These are phyloP conservation scores for Tirmania nivea DNA, from an alignment of 495 filamentous ascomycete species.

Conservation along the genomic window DNA sequence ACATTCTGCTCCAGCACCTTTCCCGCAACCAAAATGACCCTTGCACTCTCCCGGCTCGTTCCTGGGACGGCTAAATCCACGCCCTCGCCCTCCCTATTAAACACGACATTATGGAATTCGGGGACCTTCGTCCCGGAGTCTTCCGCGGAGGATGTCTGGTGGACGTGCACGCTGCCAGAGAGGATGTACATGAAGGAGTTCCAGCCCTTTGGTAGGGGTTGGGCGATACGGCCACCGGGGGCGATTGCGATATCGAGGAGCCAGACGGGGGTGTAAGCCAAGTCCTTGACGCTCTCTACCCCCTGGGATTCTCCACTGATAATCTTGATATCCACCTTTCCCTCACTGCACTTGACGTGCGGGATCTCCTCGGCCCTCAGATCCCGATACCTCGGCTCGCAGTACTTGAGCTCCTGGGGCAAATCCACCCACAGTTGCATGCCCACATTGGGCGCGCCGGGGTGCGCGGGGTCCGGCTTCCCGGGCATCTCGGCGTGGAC, in stretches of 20 bases:
- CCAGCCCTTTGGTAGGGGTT: slow-evolving; percentile 60
- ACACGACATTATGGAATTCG: slow-evolving; percentile 75
- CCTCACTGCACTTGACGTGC: slow-evolving; percentile 27
- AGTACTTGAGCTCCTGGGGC: slow-evolving; percentile 55
- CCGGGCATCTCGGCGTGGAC: slow-evolving; percentile 95
- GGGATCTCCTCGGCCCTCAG: slow-evolving; percentile 59
- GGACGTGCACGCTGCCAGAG: slow-evolving; percentile 45
- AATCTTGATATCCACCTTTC: slow-evolving; percentile 61
- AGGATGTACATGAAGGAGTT: slow-evolving; percentile 79
- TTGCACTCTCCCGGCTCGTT: not conserved
- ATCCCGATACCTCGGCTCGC: slow-evolving; percentile 84
- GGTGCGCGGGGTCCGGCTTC: slow-evolving; percentile 49
- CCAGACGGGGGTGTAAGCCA: slow-evolving; percentile 94
- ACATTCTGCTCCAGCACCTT: slow-evolving; percentile 76
- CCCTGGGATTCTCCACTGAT: slow-evolving; percentile 69
- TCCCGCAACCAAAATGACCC: slow-evolving; percentile 23
- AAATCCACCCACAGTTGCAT: slow-evolving; percentile 93
- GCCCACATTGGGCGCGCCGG: slow-evolving; percentile 60
- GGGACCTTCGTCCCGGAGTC: slow-evolving; percentile 26
- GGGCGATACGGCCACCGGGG: slow-evolving; percentile 52
- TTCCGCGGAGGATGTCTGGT: slow-evolving; percentile 31
- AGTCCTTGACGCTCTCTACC: slow-evolving; percentile 62
- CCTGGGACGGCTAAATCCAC: slow-evolving; percentile 24
- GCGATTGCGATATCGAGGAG: slow-evolving; percentile 64
- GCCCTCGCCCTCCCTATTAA: slow-evolving; percentile 49